phyloP scores from a whole-genome alignment of 805 yeast species.

The Ogataea dorogensis region DNA sequence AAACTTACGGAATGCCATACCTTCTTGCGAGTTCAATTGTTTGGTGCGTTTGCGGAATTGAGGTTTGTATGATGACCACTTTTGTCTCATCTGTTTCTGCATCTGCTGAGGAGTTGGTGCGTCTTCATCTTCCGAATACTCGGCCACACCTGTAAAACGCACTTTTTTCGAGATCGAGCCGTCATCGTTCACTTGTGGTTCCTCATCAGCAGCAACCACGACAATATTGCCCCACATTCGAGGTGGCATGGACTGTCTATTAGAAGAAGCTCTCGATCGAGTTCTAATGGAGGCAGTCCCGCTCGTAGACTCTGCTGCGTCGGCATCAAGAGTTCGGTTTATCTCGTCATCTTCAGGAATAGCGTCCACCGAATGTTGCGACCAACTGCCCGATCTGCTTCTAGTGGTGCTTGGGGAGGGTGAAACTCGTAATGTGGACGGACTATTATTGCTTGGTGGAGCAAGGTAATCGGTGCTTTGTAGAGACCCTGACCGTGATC shows the following conservation, averaged over 20 bases:
- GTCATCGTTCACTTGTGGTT: conserved; percentile 11
- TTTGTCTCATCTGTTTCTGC: conserved; percentile 36
- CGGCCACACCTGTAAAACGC: conserved; percentile 51
- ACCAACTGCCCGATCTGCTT: conserved; percentile 29
- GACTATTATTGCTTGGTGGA: conserved; percentile 8
- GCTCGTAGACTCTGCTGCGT: conserved; percentile 4
- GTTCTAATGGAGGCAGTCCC: conserved; percentile 13
- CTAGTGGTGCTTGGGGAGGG: conserved; percentile 15
- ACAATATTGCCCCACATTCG: conserved; percentile 23
- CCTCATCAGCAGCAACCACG: conserved; percentile 21
- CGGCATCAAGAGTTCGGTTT: background rate
- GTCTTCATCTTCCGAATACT: conserved; percentile 52
- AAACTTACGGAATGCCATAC: conserved; percentile 34
- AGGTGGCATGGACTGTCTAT: conserved; percentile 13
- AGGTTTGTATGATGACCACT: conserved; percentile 35
- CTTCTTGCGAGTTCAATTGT: conserved; percentile 36
- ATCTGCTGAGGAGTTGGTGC: conserved; percentile 44
- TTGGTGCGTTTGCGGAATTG: conserved; percentile 31
- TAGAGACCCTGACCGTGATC: conserved; percentile 31
- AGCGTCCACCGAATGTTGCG: conserved; percentile 23
- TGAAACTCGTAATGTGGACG: conserved; percentile 14
- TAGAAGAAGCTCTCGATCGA: conserved; percentile 24
- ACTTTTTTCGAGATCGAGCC: conserved; percentile 41
- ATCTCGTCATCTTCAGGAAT: conserved; percentile 9
- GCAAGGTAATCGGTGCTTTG: conserved; percentile 9